Base-by-base conservation (phyloP, 768 basidiomycete species). In the Suillus tomentosus region DNA sequence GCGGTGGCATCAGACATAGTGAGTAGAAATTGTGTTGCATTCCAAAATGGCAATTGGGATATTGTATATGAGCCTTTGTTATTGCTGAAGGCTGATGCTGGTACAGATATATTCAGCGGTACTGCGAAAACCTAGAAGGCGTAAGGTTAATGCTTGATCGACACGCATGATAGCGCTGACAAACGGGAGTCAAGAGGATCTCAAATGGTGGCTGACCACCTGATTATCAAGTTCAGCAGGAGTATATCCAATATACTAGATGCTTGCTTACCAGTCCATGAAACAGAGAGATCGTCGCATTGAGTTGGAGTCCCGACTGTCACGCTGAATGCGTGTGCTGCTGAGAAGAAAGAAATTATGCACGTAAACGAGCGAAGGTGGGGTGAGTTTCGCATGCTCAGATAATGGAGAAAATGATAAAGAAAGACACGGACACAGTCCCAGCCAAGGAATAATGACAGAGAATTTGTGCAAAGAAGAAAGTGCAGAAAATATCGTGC, bases 1-100 rank as follows among this genome's bases (percentile, higher is more conserved):
- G 89, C 90, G 34, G 82, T 83, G 19, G 85, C 79, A 70, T 93
- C 91, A 34, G 88, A 92, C 87, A 93, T 89, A 42, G 85, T 81
- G 22, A 88, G 64, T 14, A 91, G 58, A 56, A 91, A 77, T 61
- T 77, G 72, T 19, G 79, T 70, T 36, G 69, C 75, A 10, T 77
- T 69, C 14, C 71, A 37, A 54, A 87, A 74, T 3, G 80, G 78
- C 14, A 91, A 66, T 64, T 79, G 80, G 0, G 75, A 53, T 37
- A 81, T 71, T 14, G 80, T 75, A 71, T 79, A 90, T 0, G 82
- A 81, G 58, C 88, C 88, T 64, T 80, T 64, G 56, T 84, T 84
- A 77, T 83, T 79, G 70, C 60, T 80, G 71, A 84, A 87, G 5
- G 86, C 81, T n/a, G 80, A 71, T 5, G 77, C 65, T 22, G 89